phyloP scores from a whole-genome alignment of 2,329 filamentous ascomycete species.

The Fusarium foetens region DNA sequence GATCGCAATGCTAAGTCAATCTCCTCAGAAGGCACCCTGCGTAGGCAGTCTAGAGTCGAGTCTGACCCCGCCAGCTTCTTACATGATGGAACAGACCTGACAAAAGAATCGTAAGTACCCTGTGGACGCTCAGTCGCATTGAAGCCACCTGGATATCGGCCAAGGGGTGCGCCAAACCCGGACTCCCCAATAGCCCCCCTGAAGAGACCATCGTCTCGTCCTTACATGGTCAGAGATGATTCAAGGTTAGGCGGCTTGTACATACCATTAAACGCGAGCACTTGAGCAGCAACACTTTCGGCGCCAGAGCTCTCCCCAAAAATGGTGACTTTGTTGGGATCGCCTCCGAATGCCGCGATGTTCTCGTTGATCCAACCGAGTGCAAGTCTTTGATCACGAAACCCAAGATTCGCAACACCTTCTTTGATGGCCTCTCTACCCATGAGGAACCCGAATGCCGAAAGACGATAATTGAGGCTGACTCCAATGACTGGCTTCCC shows the following conservation, averaged over 20 bases:
- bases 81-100: constrained; percentile 43
- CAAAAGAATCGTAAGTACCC: constrained; percentile 43
- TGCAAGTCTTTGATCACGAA: constrained; percentile 59
- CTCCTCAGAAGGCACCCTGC: constrained; percentile 44
- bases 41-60: constrained; percentile 44
- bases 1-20: constrained; percentile 37
- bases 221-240: constrained; percentile 18
- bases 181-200: constrained; percentile 61
- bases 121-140: constrained; percentile 46
- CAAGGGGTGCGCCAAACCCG: constrained; percentile 52
- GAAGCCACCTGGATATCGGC: constrained; percentile 42
- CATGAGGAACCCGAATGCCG: constrained; percentile 59
- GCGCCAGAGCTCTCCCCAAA: constrained; percentile 63
- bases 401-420: constrained; percentile 60
- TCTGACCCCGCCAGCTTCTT: constrained; percentile 34
- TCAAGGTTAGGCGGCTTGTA: fast-evolving
- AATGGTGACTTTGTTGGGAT: constrained; percentile 58
- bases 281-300: constrained; percentile 24
- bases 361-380: constrained; percentile 60
- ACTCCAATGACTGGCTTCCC: constrained; percentile 60
- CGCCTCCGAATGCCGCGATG: constrained; percentile 57
- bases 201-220: constrained; percentile 62
- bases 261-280: constrained; percentile 47
- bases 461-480: constrained; percentile 60
- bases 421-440: constrained; percentile 52